A percentile compares a stretch with the other conserved stretches of the same genome.
Evolutionary conservation across 2,329 filamentous ascomycete genomes (phyloP).

Genomic region (Ascochyta pisi): DNA sequence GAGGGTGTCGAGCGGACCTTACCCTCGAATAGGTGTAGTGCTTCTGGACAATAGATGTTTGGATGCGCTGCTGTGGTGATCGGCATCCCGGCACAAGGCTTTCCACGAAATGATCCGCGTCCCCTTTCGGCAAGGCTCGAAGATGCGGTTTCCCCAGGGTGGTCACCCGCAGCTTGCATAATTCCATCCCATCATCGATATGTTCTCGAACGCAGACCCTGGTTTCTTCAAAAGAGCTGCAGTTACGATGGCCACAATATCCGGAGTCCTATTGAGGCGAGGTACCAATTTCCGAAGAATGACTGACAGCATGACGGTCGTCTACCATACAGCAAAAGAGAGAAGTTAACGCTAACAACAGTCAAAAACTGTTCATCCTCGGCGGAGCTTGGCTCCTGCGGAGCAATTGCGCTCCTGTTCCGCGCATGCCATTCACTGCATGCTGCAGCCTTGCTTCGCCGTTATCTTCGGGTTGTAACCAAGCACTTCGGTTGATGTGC

Average conservation of each 20-base stretch:
- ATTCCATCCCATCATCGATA: neutral
- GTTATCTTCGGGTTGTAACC: conserved; percentile 38
- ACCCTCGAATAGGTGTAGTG: neutral
- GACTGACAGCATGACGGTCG: neutral
- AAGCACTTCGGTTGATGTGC: conserved; percentile 40
- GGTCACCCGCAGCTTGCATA: neutral
- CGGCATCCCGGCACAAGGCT: neutral
- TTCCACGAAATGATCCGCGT: neutral
- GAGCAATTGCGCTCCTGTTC: neutral
- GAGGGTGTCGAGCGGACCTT: neutral
- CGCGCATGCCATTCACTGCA: neutral
- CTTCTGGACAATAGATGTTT: neutral
- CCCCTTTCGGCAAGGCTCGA: neutral
- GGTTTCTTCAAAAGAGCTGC: too few species aligned
- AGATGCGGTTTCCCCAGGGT: neutral
- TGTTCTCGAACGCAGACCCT: neutral
- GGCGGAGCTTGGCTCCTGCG: neutral
- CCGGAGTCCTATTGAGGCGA: neutral
- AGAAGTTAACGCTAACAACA: neutral
- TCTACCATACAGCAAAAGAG: neutral
- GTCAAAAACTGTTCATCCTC: neutral
- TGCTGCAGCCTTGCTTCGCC: neutral
- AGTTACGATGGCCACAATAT: neutral
- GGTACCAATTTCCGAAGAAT: neutral
- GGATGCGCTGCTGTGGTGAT: neutral